A percentile compares a stretch with the other conserved stretches of the same genome.
Conservation (phyloP, 129 eudicot genomes). For the Scalesia atractyloides region DNA sequence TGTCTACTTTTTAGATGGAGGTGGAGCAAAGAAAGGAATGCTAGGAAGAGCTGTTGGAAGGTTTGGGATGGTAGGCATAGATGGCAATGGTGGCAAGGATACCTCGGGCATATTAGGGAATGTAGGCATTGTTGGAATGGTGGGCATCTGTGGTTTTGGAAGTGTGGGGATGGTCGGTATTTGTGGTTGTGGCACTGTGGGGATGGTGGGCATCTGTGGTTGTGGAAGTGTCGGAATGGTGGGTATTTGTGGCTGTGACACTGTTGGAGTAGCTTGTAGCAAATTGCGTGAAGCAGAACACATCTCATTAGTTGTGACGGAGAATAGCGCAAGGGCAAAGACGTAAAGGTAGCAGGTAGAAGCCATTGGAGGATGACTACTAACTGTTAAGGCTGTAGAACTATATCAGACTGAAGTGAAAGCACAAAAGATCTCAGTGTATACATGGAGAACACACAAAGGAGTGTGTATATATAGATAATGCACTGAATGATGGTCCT, state of each 20-base stretch:
- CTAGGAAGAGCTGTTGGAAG: slow-evolving; percentile 22
- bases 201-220: slow-evolving; percentile 25
- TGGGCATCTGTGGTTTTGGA: slow-evolving; percentile 22
- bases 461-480: too few relatives aligned
- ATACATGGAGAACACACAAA: too few relatives aligned
- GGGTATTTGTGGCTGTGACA: slow-evolving; percentile 26
- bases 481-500: too few relatives aligned
- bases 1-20: slow-evolving; percentile 17
- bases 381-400: background rate
- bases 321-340: background rate
- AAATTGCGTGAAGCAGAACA: slow-evolving; percentile 27
- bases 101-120: slow-evolving; percentile 16
- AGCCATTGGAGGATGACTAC: slow-evolving; percentile 13
- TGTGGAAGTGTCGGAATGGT: slow-evolving; percentile 19
- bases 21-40: slow-evolving; percentile 26
- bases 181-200: slow-evolving; percentile 22
- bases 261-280: slow-evolving; percentile 19
- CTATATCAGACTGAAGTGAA: too few relatives aligned
- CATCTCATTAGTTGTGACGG: slow-evolving; percentile 17
- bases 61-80: slow-evolving; percentile 24
- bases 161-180: slow-evolving; percentile 21
- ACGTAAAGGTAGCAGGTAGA: background rate
- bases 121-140: slow-evolving; percentile 18
- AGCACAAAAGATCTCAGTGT: too few relatives aligned
- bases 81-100: slow-evolving; percentile 15